Evolutionary conservation across 139 green algal species (phyloP), one percentile per base, ranked within the genome.

Genomic region (Nannochloris sp.): DNA sequence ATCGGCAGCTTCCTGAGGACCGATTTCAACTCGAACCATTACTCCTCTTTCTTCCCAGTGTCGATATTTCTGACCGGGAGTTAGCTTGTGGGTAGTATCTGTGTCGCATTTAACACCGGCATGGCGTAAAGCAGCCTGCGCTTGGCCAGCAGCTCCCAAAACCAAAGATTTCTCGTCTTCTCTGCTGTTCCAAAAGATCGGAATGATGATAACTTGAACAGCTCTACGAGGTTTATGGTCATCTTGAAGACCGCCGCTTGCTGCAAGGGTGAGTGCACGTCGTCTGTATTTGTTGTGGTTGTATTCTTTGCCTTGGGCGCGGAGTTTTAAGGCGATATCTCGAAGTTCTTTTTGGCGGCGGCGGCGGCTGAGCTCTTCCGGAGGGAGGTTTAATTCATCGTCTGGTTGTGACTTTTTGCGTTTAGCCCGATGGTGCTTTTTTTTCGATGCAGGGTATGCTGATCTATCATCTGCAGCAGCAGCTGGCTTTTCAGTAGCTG

Each of bases 21-120:
- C 76, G 24, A 83, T 15, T 54, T 83, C 76, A 13, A 83, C 30
- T 0, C 76, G 37, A 37, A 83, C 15, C 58, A 54, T 75, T 13
- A 83, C 72, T 12, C 67, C 67, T 35, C 61, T 55, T 70, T 82
- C 68, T 66, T 83, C 76, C 81, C 81, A 87, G 71, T 73, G 67
- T 19, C 73, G 75, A 59, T 80, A 81, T 72, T 87, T 87, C 45
- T 87, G 79, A 0, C 81, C 81, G 0, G 81, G 81, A 3, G 81
- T 86, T 45, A 78, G 72, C 46, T 76, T 59, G 37, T 80, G 83
- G 27, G 55, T 76, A 10, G 70, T 65, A 60, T 87, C 81, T 13
- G 73, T 64, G 54, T 80, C 77, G 10, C 19, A 70, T 5, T 46
- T 64, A 6, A 88, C 30, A 1, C 79, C 76, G 1, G 53, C 65